Evolutionary conservation across 108 stramenopile genomes (phyloP), one percentile per base, ranked within the genome.

Genomic region (Nitzschia palea): DNA sequence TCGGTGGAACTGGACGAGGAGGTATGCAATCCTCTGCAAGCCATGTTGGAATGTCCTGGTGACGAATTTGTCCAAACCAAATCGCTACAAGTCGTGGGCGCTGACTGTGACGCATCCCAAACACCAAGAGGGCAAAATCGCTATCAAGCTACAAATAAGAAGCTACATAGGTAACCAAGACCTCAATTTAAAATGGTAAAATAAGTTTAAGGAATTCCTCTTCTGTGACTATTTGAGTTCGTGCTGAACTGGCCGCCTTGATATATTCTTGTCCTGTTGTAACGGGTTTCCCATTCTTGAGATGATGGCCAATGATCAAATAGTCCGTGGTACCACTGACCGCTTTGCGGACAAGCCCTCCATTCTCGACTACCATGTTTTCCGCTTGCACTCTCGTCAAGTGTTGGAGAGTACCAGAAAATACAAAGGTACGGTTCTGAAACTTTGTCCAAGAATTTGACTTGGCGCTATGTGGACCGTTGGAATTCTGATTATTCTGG

Each of bases 271-370:
- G 22, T 0, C 70, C 61, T 15, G 25, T 25, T 36, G 59, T 62
- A 9, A 33, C 32, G 26, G 59, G 52, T 45, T 62, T 62, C 0
- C 70, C 70, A 27, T 43, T 53, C 20, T 45, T 26, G 2, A 43
- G 70, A 10, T 71, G 62, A 56, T 34, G 23, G 3, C 63, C 71
- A 0, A 55, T 0, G 2, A 73, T 30, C 29, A 73, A 51, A 48
- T 43, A 56, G 31, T 64, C 30, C 1, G 63, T 73, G 6, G 71
- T 51, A 6, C 63, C 31, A 27, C 28, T 57, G 3, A 73, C 55
- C 12, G 63, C 18, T 26, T 55, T 45, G 32, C 63, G 42, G 6
- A 65, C 35, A 14, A 17, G 28, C 2, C 63, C 71, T 28, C 71
- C 71, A 28, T 51, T 37, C 18, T 61, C 30, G 18, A 35, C 51